phyloP scores from a whole-genome alignment of 2,329 filamentous ascomycete genomes.

The Tolypocladium nubicola region DNA sequence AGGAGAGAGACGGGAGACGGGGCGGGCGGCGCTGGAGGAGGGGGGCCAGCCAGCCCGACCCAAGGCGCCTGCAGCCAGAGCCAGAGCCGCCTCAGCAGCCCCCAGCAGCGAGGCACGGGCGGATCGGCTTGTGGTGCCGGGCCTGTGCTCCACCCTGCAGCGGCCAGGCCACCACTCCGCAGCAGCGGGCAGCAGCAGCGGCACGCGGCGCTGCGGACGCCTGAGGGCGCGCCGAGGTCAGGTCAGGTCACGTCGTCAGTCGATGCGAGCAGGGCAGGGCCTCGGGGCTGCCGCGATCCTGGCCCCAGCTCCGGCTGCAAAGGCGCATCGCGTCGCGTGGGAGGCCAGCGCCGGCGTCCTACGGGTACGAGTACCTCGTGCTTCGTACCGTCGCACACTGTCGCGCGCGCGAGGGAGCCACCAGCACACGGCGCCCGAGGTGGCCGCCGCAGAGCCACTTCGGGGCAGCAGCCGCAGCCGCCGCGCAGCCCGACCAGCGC shows the following conservation, averaged over 20 bases:
- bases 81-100: slow-evolving; percentile 3
- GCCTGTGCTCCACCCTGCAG: slow-evolving; percentile 5
- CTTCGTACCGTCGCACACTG: not conserved
- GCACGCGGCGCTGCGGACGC: not conserved
- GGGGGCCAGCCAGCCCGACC: not conserved
- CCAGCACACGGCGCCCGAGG: not conserved
- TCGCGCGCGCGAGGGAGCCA: not conserved
- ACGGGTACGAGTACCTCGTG: too few relatives aligned
- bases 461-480: not conserved
- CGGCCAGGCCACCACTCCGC: not conserved
- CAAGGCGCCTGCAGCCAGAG: not conserved
- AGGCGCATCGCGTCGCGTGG: not conserved
- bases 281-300: not conserved
- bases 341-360: not conserved
- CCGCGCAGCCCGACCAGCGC: not conserved
- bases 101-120: slow-evolving; percentile 4
- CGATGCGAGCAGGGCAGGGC: too few relatives aligned
- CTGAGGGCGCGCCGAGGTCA: not conserved
- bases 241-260: not conserved
- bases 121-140: slow-evolving; percentile 11
- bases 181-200: not conserved
- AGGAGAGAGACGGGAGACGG: not conserved
- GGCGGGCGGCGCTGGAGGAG: not conserved
- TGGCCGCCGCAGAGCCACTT: not conserved
- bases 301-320: not conserved